Conservation (phyloP, 768 basidiomycete species). For the Lactarius sanguifluus region DNA sequence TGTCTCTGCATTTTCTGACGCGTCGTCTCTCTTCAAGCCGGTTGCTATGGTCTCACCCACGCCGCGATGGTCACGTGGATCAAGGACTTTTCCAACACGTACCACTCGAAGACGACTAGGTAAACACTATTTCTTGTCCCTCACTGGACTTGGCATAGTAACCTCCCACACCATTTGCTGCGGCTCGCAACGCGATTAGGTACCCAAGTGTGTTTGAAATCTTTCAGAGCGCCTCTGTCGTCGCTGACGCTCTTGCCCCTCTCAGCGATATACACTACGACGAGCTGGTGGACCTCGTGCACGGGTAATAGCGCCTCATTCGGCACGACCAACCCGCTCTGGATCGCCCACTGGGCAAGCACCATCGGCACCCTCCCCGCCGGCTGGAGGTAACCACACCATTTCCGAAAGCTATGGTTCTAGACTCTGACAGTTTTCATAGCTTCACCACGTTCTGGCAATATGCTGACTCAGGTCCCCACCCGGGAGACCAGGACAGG, state of each 20-base stretch:
- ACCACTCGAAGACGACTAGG: conserved; percentile 48
- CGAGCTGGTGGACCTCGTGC: conserved; percentile 67
- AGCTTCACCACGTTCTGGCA: conserved; percentile 62
- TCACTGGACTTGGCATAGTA: not conserved
- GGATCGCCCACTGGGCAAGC: conserved; percentile 57
- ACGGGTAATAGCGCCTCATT: conserved; percentile 60
- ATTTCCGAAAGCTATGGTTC: no score
- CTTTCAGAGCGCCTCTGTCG: not conserved
- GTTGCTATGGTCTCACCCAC: conserved; percentile 55
- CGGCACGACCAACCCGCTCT: conserved; percentile 52
- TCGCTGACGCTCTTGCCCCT: not conserved
- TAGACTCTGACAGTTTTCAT: not conserved
- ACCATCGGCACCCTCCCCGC: conserved; percentile 54
- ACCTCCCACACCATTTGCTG: conserved; percentile 30
- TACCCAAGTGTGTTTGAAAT: conserved; percentile 40
- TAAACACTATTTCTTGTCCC: conserved; percentile 32
- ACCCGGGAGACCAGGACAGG: conserved; percentile 57
- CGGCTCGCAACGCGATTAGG: conserved; percentile 20
- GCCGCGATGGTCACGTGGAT: conserved; percentile 63
- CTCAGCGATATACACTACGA: conserved; percentile 60
- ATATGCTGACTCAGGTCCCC: conserved; percentile 53
- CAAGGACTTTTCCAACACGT: conserved; percentile 55
- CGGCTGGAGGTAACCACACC: conserved; percentile 38
- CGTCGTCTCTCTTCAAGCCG: conserved; percentile 39
- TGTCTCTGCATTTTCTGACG: not conserved